A percentile compares a stretch with the other conserved stretches of the same genome.
Conservation (phyloP, 345 rosid genomes). For the Acer campestre region DNA sequence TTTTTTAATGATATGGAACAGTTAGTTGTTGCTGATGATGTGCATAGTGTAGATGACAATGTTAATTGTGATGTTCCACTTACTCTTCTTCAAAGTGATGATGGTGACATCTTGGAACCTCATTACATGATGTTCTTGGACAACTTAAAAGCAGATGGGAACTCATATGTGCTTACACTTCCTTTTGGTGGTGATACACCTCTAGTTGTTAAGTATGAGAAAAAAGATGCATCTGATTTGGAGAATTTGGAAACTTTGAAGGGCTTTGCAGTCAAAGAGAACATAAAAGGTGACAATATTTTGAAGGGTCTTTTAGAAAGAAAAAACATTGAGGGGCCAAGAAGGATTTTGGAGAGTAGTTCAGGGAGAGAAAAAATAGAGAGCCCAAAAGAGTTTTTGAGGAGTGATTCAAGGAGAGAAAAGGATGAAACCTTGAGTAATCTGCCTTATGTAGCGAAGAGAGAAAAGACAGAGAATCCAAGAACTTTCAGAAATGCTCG, state of each 20-base stretch:
- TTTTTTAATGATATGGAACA: constrained; percentile 8
- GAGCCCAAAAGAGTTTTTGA: background rate
- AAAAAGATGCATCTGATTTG: background rate
- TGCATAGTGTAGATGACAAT: background rate
- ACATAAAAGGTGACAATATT: background rate
- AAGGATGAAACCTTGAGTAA: constrained; percentile 14
- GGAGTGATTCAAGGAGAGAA: constrained; percentile 25
- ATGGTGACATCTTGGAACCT: constrained; percentile 28
- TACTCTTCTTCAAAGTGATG: background rate
- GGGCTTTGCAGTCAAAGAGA: constrained; percentile 4
- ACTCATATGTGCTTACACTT: constrained; percentile 32
- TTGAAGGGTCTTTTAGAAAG: constrained; percentile 19
- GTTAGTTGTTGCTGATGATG: background rate
- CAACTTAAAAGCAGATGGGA: constrained; percentile 32
- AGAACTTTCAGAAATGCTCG: background rate
- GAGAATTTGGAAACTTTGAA: background rate
- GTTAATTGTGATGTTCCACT: constrained; percentile 4
- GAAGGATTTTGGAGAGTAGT: background rate
- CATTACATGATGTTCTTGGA: constrained; percentile 40
- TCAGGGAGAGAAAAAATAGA: background rate
- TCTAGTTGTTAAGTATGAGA: constrained; percentile 27
- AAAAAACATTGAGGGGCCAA: constrained; percentile 8
- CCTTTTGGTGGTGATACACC: constrained; percentile 16
- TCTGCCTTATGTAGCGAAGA: constrained; percentile 3
- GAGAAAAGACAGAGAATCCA: background rate